Conservation (phyloP, 495 filamentous ascomycete genomes). For the Trichocladium antarcticum region DNA sequence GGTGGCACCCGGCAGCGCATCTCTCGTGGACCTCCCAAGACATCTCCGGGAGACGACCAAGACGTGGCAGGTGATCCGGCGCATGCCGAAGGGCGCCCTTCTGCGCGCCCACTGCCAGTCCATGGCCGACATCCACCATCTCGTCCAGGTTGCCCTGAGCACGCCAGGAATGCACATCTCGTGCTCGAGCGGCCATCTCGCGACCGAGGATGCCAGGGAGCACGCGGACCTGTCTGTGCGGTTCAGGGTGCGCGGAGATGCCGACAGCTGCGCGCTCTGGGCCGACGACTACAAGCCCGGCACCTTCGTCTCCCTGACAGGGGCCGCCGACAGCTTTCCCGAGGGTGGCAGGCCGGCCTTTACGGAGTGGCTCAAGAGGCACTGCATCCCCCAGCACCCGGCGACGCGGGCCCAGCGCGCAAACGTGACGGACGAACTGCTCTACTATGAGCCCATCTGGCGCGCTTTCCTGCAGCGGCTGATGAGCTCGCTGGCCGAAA, state of each 20-base stretch:
- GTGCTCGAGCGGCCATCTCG: conserved; percentile 40
- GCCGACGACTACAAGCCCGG: conserved; percentile 41
- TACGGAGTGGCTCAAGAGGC: conserved; percentile 60
- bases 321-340: conserved; percentile 64
- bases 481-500: conserved; percentile 54
- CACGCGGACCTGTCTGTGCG: conserved; percentile 44
- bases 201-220: conserved; percentile 35
- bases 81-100: conserved; percentile 84
- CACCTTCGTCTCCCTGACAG: conserved; percentile 46
- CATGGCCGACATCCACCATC: conserved; percentile 75
- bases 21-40: conserved; percentile 46
- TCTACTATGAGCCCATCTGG: conserved; percentile 89
- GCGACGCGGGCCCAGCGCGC: background rate
- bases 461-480: conserved; percentile 59
- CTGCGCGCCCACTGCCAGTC: conserved; percentile 83
- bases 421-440: conserved; percentile 53
- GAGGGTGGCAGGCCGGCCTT: conserved; percentile 59
- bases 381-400: conserved; percentile 42
- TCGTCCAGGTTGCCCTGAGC: conserved; percentile 57
- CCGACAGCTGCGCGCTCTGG: conserved; percentile 6
- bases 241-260: conserved; percentile 25
- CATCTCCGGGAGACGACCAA: conserved; percentile 68
- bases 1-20: too few species aligned
- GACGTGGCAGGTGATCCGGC: conserved; percentile 72
- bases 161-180: conserved; percentile 67